Base-by-base conservation (phyloP, 768 basidiomycete species). In the Trametes villosa region DNA sequence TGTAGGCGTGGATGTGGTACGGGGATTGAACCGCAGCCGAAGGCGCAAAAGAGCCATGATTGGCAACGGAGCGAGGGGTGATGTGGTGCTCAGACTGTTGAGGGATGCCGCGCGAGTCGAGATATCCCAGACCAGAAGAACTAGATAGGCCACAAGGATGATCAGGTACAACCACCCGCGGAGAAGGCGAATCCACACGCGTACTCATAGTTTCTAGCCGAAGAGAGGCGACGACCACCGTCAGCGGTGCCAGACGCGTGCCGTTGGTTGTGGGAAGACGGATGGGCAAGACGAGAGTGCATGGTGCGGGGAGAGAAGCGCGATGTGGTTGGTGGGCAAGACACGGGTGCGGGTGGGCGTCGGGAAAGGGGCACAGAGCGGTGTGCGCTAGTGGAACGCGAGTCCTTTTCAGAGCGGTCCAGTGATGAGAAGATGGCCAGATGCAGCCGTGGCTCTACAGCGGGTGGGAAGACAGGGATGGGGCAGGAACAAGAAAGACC, bases 171-270 rank as follows among this genome's bases (percentile, higher is more conserved):
- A 15, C 4, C 22, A 18, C 33, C 26, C 9, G 13, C 27, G 12
- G 15, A 2, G 22, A 18, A 40, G 29, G 38, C 18, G 40, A 17
- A 48, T 40, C 34, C 33, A 12, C 26, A 13, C 6, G 47, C 56
- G 36, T 57, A 57, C 56, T 57, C 48, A 27, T 57, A 49, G 40
- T 12, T 29, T 11, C 36, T 40, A 22, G 48, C 33, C 47, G 47
- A 22, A 33, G 47, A 12, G 27, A 49, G 47, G 7, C 47, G 56
- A 40, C 56, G 47, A 29, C 27, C 38, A 33, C 47, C 18, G 13
- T 24, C 45, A 38, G 17, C 20, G 7, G 11, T 26, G 9, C 31
- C 54, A 22, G 34, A 8, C 9, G 30, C 24, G n/a, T 30, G 20
- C 18, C 15, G n/a, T 18, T 41, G 42, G 46, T 17, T 34, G 47